Percentiles rank a stretch among this genome's conserved stretches.
phyloP scores from a whole-genome alignment of 495 filamentous ascomycete species.

The Xylaria sp. region DNA sequence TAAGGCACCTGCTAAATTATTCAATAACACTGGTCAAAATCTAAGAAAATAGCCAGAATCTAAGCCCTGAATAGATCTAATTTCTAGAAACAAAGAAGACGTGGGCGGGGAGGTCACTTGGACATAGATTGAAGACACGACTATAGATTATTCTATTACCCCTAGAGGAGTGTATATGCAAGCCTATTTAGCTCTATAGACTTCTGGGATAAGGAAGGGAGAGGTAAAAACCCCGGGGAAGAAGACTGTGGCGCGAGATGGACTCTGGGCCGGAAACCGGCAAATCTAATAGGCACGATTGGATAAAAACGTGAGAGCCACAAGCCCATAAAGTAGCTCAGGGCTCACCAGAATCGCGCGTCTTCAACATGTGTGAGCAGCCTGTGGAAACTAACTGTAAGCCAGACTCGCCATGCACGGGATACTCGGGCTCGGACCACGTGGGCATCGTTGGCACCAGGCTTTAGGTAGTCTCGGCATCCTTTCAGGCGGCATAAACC shows the following conservation, averaged over 20 bases:
- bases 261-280: neutral
- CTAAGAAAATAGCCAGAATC: neutral
- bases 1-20: neutral
- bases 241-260: neutral
- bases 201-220: neutral
- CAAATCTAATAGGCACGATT: no score
- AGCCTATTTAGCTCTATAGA: neutral
- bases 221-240: neutral
- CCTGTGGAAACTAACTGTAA: neutral
- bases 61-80: neutral
- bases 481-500: neutral
- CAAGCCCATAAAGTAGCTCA: neutral
- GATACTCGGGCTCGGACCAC: neutral
- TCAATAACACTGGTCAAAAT: neutral
- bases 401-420: neutral
- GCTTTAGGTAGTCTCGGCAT: neutral
- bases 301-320: neutral
- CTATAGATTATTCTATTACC: neutral
- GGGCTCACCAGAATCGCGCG: neutral
- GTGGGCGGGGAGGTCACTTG: neutral
- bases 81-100: neutral
- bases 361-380: neutral
- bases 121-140: neutral
- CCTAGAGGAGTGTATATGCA: neutral
- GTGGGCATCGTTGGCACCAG: neutral